Percentiles rank a stretch among this genome's conserved stretches.
Evolutionary conservation across 2,329 filamentous ascomycete genomes (phyloP).

Genomic region (Aureobasidium uvarum): DNA sequence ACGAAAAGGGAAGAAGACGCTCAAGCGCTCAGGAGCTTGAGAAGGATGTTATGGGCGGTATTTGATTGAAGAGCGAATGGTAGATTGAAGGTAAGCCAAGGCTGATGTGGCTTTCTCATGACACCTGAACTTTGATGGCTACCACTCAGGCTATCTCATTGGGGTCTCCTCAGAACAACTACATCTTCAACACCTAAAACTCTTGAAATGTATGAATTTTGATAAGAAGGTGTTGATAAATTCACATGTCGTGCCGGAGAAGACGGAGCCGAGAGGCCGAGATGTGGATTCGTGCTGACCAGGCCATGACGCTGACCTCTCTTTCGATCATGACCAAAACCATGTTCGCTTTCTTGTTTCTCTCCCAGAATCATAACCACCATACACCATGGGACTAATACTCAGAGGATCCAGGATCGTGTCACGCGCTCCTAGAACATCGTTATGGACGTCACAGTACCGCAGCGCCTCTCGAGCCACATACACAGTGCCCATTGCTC

Average conservation of each 20-base stretch:
- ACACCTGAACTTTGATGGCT: background rate
- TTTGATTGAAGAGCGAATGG: background rate
- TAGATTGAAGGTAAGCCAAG: background rate
- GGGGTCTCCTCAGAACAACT: background rate
- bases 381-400: constrained; percentile 3
- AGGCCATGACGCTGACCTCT: constrained; percentile 5
- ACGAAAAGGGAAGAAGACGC: background rate
- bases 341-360: background rate
- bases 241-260: background rate
- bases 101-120: background rate
- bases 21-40: background rate
- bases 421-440: background rate
- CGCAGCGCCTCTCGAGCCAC: constrained; percentile 17
- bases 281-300: constrained; percentile 4
- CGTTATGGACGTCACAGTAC: constrained; percentile 6
- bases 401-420: constrained; percentile 10
- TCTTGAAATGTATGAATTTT: background rate
- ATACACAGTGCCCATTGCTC: constrained; percentile 34
- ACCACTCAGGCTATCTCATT: background rate
- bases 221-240: background rate
- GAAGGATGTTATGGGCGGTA: background rate
- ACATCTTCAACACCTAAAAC: background rate
- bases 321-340: background rate
- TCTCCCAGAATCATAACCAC: background rate
- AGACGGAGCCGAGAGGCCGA: background rate